These are phyloP conservation scores for Ceratobasidium sp. DNA, from an alignment of 1,284 basidiomycete genomes.

Conservation along the genomic window DNA sequence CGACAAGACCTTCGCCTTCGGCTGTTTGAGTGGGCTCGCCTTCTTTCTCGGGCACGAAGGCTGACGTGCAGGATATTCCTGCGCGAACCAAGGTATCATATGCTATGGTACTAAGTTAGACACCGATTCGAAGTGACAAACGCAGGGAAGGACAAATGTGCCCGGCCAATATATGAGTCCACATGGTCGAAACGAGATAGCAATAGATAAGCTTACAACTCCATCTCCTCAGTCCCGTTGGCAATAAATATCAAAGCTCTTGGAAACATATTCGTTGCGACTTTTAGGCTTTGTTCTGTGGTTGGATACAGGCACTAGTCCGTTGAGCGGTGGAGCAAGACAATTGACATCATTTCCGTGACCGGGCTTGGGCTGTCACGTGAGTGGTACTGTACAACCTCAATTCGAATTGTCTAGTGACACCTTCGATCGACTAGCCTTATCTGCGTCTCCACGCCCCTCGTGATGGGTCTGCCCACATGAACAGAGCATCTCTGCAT, in stretches of 20 bases:
- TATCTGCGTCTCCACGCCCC: constrained; percentile 13
- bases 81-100: constrained; percentile 82
- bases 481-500: constrained; percentile 16
- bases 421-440: constrained; percentile 3
- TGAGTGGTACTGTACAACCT: background rate
- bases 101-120: constrained; percentile 70
- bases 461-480: constrained; percentile 16
- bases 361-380: background rate
- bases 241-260: constrained; percentile 79
- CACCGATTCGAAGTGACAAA: background rate
- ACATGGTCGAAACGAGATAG: background rate
- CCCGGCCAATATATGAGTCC: background rate
- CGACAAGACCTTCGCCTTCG: constrained; percentile 44
- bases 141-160: background rate
- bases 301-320: background rate
- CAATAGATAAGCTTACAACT: constrained; percentile 64
- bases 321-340: background rate
- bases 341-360: constrained; percentile 11
- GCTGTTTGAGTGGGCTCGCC: constrained; percentile 21
- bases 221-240: constrained; percentile 90
- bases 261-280: constrained; percentile 51
- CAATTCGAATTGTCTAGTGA: constrained; percentile 21
- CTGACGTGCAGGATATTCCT: constrained; percentile 67
- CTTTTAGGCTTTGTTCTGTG: background rate
- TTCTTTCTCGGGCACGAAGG: constrained; percentile 60